Evolutionary conservation across 257 asterid genomes (phyloP), one percentile per base, ranked within the genome.

Genomic region (Jacaranda mimosifolia): DNA sequence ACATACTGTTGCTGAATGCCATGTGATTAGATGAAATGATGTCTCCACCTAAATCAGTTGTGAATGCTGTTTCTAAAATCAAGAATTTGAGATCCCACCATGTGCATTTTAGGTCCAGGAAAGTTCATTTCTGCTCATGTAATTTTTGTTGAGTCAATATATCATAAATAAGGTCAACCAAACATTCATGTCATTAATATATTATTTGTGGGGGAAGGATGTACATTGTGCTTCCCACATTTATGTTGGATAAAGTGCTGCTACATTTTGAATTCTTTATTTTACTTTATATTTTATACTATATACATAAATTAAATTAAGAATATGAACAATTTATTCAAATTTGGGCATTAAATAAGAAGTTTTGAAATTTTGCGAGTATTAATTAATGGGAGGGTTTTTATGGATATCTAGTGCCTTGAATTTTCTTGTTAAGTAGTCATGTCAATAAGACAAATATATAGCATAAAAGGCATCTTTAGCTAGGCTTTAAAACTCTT

Each of bases 1-100:
- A 35, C 64, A 36, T 52, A 14, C 8, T 52, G 69, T 52, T 49
- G 48, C 75, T 0, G 32, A n/a, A 13, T 43, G 13, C 77, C 87
- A 77, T 80, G 87, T 83, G 86, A 76, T 53, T 12, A 65, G 15
- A 53, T 64, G 74, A 18, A 43, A 10, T 32, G 10, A 36, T 78
- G 77, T 70, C 48, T 68, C 74, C 77, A 77, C 72, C 80, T 51
- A 67, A 59, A 74, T 9, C 5, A 46, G 3, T 72, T 11, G 14
- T 53, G 65, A 26, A 26, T 26, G 32, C 2, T 26, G 32, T 26
- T 26, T 26, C 32, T 26, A 26, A 26, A 26, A 26, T 26, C 32
- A 26, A 26, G 32, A 26, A 26, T 26, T 26, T 26, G 32, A 26
- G 32, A 26, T 26, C 32, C 32, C 32, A 26, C 32, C 32, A 26